Evolutionary conservation across 139 green algal genomes (phyloP).

Genomic region (Micromonas commoda): DNA sequence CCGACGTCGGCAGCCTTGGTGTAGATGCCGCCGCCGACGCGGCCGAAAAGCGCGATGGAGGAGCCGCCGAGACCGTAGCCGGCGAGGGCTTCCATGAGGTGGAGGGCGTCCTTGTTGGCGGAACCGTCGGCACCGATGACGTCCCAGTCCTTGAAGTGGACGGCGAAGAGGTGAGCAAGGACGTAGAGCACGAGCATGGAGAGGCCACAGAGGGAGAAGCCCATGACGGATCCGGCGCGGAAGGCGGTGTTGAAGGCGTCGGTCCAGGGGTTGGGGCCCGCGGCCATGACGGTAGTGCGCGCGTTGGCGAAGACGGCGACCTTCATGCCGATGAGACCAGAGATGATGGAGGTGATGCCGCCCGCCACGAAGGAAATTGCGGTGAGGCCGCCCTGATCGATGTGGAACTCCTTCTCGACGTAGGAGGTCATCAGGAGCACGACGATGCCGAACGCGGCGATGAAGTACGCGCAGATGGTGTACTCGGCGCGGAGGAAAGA

Average conservation of each 20-base stretch:
- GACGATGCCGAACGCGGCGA: conserved; percentile 69
- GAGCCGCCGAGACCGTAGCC: conserved; percentile 50
- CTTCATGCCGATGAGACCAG: conserved; percentile 78
- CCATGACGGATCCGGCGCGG: conserved; percentile 91
- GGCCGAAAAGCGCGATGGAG: conserved; percentile 48
- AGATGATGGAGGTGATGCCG: conserved; percentile 76
- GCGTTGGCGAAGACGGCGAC: conserved; percentile 94
- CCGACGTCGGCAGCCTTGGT: conserved; percentile 61
- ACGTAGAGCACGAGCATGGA: conserved; percentile 81
- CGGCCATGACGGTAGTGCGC: conserved; percentile 73
- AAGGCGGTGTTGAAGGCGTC: conserved; percentile 56
- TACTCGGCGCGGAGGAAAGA: conserved; percentile 95
- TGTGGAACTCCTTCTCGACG: background rate
- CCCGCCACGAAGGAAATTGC: conserved; percentile 83
- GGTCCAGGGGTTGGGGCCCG: conserved; percentile 55
- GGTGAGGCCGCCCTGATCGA: conserved; percentile 49
- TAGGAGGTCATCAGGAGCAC: conserved; percentile 83
- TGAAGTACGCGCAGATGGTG: conserved; percentile 60
- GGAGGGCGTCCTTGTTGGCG: no score
- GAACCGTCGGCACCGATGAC: no score
- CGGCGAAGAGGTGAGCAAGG: conserved; percentile 45
- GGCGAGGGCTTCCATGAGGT: conserved; percentile 10
- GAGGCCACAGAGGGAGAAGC: conserved; percentile 80
- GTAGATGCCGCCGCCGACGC: conserved; percentile 54
- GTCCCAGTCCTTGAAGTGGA: background rate